Base-by-base conservation (phyloP, 768 basidiomycete species). In the Rhodosporidiobolus sp. region DNA sequence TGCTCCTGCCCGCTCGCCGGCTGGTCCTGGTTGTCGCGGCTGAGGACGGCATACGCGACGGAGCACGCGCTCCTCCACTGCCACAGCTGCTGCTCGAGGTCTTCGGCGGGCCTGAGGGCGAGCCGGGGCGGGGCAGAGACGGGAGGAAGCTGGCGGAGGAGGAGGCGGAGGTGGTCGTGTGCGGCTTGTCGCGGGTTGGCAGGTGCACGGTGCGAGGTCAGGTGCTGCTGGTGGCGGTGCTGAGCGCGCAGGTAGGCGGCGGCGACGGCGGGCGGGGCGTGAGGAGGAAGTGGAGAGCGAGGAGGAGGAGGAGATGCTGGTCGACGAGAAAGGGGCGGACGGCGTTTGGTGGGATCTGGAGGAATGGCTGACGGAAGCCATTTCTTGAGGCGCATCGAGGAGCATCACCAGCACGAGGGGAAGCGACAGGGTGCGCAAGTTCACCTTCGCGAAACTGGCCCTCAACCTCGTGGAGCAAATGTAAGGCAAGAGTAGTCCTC, bases 351-450 rank as follows among this genome's bases (percentile, higher is more conserved):
- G n/a, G 60, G 54, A 30, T 52, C 64, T 14, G 67, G 57, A 32
- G 67, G 67, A n/a, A 45, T 3, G 11, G 67, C 66, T 26, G 58
- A 54, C 11, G 32, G 53, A 56, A 50, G 46, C 70, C 70, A 71
- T 65, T 59, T 30, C 64, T 61, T 65, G 70, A 65, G 20, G 53
- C 63, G 63, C 70, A 71, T 71, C 70, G 38, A 55, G 70, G 59
- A 62, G 59, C 64, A 48, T 55, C 52, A 50, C 28, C 12, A 34
- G 22, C 4, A 16, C 6, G 30, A 46, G 19, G 45, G 24, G 38
- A 60, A 7, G 26, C 34, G 65, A 54, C 24, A 67, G 62, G 22
- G 30, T 5, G 2, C 66, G 59, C 32, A 71, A n/a, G 11, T 43
- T 43, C 38, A 14, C 7, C 38, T 43, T 43, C 38, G 38, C 38